Percentiles rank a stretch among this genome's conserved stretches.
These are phyloP conservation scores for Sphagnum contortum DNA, from an alignment of 225 moss, liverwort and hornwort genomes.

Conservation along the genomic window DNA sequence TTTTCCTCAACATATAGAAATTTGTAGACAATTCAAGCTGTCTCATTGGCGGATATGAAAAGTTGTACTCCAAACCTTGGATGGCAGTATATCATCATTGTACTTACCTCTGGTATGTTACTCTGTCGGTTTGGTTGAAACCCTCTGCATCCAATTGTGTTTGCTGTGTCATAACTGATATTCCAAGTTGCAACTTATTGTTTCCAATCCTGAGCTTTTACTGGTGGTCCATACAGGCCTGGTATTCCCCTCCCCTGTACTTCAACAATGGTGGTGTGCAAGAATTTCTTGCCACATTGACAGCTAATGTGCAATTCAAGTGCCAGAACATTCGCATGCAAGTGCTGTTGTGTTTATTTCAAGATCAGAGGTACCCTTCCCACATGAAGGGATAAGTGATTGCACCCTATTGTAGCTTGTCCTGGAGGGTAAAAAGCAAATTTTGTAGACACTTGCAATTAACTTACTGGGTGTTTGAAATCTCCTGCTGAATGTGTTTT, in stretches of 20 bases:
- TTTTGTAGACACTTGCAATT: no score
- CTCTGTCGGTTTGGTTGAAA: background rate
- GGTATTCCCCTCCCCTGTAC: conserved; percentile 70
- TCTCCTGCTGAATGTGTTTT: no score
- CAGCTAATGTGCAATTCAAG: conserved; percentile 60
- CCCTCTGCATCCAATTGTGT: no score
- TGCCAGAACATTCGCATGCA: background rate
- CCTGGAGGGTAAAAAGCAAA: no score
- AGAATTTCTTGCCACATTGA: conserved; percentile 75
- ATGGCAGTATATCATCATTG: conserved; percentile 92
- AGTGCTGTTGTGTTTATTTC: no score
- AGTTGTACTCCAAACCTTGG: conserved; percentile 86
- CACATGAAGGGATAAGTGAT: no score
- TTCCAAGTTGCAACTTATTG: no score
- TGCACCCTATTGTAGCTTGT: no score
- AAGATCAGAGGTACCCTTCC: no score
- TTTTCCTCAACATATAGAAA: conserved; percentile 61
- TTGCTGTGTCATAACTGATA: no score
- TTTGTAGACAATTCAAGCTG: conserved; percentile 98
- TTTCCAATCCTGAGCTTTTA: no score
- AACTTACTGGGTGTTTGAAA: no score
- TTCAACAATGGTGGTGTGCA: conserved; percentile 92
- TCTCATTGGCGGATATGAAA: conserved; percentile 90
- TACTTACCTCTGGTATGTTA: conserved; percentile 66
- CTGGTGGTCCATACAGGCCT: conserved; percentile 41